Evolutionary conservation across 371 early-diverging fungal genomes (phyloP).

Genomic region (Actinomucor elegans): DNA sequence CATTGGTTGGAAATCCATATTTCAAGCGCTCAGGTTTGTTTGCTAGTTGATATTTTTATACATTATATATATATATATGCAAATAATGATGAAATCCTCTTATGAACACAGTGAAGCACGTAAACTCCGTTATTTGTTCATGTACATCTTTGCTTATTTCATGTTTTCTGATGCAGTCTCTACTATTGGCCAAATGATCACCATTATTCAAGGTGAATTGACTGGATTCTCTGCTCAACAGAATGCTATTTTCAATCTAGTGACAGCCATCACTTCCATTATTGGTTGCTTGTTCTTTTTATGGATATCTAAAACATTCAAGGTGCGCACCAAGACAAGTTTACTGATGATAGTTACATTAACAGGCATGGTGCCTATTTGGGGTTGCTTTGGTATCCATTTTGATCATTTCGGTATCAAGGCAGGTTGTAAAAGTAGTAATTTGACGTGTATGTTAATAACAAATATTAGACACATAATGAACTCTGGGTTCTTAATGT

Average conservation of each 20-base stretch:
- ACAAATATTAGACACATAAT: background rate
- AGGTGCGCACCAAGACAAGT: conserved; percentile 32
- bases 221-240: conserved; percentile 33
- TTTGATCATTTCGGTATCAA: conserved; percentile 27
- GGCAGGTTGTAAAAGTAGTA: background rate
- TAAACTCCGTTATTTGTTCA: conserved; percentile 43
- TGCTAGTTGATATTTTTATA: too few relatives aligned
- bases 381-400: conserved; percentile 42
- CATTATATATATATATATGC: too few relatives aligned
- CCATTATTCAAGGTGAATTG: conserved; percentile 32
- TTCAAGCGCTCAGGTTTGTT: conserved; percentile 5
- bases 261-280: conserved; percentile 35
- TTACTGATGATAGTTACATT: conserved; percentile 28
- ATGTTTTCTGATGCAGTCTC: conserved; percentile 48
- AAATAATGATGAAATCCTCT: background rate
- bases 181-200: conserved; percentile 33
- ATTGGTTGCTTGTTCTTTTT: conserved; percentile 40
- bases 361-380: conserved; percentile 28
- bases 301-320: conserved; percentile 30
- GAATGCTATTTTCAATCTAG: conserved; percentile 29
- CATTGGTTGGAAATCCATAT: conserved; percentile 35
- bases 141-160: conserved; percentile 39
- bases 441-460: background rate
- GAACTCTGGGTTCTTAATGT: conserved; percentile 45
- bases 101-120: conserved; percentile 31